These are phyloP conservation scores for Septoria linicola DNA, from an alignment of 2,329 filamentous ascomycete species.

Conservation along the genomic window DNA sequence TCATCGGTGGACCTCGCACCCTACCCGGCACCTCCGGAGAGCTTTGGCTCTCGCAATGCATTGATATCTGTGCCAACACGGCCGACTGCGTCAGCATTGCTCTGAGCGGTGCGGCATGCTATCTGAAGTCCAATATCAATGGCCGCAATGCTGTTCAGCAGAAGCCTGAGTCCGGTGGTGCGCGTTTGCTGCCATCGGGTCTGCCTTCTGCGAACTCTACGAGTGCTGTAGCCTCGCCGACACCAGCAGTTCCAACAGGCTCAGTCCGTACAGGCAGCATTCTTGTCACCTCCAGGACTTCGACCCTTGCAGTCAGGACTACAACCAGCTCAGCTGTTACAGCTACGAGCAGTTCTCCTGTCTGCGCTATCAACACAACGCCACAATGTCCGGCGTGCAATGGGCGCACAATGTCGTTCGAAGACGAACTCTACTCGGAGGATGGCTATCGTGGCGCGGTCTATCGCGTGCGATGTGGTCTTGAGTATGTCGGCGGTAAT, in stretches of 20 bases:
- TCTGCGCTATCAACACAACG: neutral
- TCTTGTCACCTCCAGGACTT: neutral
- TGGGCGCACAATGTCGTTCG: constrained; percentile 19
- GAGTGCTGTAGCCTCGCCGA: neutral
- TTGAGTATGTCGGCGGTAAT: constrained; percentile 32
- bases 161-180: neutral
- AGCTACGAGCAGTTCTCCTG: neutral
- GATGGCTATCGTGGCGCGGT: too few relatives aligned
- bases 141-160: neutral
- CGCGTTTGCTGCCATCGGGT: constrained; percentile 6
- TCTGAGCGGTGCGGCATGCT: constrained; percentile 22
- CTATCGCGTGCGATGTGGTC: constrained; percentile 30
- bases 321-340: neutral
- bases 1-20: neutral
- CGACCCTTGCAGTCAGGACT: too few relatives aligned
- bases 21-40: constrained; percentile 6
- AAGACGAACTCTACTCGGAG: constrained; percentile 13
- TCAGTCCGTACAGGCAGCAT: too few relatives aligned
- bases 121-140: constrained; percentile 6
- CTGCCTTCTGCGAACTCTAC: neutral
- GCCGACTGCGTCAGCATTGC: constrained; percentile 30
- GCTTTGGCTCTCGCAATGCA: constrained; percentile 25
- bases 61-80: constrained; percentile 28
- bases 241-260: neutral
- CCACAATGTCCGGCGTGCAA: constrained; percentile 27